A percentile compares a stretch with the other conserved stretches of the same genome.
Conservation (phyloP, 2,329 filamentous ascomycete species). For the Xylaria sp. region DNA sequence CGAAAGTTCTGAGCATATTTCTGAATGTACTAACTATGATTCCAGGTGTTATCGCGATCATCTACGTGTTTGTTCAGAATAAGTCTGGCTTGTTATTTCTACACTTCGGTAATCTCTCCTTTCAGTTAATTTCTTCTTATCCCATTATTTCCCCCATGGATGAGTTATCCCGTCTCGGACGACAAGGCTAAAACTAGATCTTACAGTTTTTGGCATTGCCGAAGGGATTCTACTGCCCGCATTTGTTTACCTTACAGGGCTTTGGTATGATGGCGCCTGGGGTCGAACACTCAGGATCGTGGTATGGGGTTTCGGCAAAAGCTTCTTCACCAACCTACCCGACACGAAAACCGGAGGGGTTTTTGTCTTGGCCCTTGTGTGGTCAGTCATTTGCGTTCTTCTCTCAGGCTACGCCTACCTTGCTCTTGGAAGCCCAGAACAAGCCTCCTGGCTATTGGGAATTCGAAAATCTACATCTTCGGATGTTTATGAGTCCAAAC, state of each 20-base stretch:
- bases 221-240: background rate
- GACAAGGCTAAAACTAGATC: background rate
- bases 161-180: background rate
- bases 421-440: background rate
- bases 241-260: background rate
- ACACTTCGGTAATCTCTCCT: background rate
- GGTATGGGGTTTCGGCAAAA: background rate
- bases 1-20: background rate
- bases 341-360: background rate
- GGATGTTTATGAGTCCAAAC: background rate
- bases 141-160: too few species aligned
- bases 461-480: background rate
- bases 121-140: background rate
- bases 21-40: background rate
- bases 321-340: background rate
- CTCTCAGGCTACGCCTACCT: background rate
- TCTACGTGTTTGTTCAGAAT: background rate
- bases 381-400: background rate
- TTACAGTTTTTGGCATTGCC: background rate
- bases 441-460: background rate
- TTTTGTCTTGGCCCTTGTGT: background rate
- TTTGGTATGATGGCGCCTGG: background rate
- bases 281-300: background rate
- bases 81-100: background rate
- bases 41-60: background rate